Conservation (phyloP, 164 flowering plant species). For the Warburgia ugandensis region DNA sequence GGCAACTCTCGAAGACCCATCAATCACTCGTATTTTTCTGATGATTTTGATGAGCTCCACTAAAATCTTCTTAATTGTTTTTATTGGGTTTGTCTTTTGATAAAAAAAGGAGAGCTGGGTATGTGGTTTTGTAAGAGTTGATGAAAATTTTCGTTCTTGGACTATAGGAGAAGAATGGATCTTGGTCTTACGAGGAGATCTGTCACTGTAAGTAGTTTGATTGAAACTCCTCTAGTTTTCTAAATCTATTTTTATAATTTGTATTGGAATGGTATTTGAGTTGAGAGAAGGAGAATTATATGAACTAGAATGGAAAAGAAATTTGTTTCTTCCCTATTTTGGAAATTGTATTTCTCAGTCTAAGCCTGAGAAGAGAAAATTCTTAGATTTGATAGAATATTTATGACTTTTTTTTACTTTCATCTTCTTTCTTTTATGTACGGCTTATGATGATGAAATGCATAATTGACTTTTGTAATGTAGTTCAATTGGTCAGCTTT, state of each 20-base stretch:
- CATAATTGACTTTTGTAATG: too few species aligned
- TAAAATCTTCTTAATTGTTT: constrained; percentile 7
- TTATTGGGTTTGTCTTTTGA: constrained; percentile 1
- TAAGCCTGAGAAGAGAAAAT: too few species aligned
- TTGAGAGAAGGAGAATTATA: too few species aligned
- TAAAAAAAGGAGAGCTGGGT: neutral
- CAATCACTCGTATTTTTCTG: constrained; percentile 27
- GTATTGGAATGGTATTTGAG: neutral
- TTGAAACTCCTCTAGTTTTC: neutral
- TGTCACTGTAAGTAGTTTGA: constrained; percentile 32
- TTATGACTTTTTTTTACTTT: too few species aligned
- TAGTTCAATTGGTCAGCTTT: too few species aligned
- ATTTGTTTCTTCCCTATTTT: too few species aligned
- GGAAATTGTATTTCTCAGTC: too few species aligned
- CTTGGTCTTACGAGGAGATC: constrained; percentile 54
- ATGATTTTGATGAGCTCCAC: constrained; percentile 19
- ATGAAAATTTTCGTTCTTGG: constrained; percentile 6
- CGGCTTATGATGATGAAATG: too few species aligned
- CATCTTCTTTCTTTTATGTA: too few species aligned
- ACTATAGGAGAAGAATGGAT: constrained; percentile 22
- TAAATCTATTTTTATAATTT: neutral
- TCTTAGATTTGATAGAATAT: too few species aligned
- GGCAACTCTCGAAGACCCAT: constrained; percentile 31
- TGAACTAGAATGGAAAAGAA: too few species aligned
- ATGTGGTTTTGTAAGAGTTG: constrained; percentile 1